Conservation (phyloP, 2,329 filamentous ascomycete species). For the Beauveria pseudobassiana region DNA sequence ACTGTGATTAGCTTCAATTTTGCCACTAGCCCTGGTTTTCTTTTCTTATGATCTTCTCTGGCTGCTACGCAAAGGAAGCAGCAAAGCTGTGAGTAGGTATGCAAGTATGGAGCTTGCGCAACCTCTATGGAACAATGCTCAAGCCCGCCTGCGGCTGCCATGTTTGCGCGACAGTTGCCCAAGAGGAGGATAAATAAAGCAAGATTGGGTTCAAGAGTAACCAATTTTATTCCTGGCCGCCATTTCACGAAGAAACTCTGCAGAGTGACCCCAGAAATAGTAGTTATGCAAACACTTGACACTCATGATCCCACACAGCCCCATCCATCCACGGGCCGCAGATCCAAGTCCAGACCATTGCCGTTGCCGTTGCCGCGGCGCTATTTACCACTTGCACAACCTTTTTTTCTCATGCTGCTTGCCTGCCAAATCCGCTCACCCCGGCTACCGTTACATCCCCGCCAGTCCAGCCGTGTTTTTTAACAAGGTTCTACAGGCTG, state of each 20-base stretch:
- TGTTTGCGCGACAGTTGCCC: no score
- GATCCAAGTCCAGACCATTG: constrained; percentile 14
- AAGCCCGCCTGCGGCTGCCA: not conserved
- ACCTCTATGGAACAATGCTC: not conserved
- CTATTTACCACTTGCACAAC: constrained; percentile 9
- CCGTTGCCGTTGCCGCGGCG: constrained; percentile 11
- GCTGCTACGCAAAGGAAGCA: not conserved
- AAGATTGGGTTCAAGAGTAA: not conserved
- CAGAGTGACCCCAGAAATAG: not conserved
- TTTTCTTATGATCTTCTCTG: not conserved
- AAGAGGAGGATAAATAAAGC: not conserved
- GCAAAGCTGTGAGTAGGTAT: not conserved
- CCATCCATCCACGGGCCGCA: not conserved
- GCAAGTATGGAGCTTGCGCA: not conserved
- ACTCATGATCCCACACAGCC: not conserved
- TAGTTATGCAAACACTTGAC: not conserved
- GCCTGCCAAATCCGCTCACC: not conserved
- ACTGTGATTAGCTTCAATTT: not conserved
- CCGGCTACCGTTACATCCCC: not conserved
- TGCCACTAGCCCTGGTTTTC: not conserved
- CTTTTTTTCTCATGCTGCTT: not conserved
- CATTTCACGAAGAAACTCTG: not conserved
- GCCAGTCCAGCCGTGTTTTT: not conserved
- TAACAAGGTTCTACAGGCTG: not conserved
- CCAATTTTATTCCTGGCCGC: not conserved